Percentiles rank a stretch among this genome's conserved stretches.
These are phyloP conservation scores for Linum trigynum DNA, from an alignment of 345 rosid genomes.

Conservation along the genomic window DNA sequence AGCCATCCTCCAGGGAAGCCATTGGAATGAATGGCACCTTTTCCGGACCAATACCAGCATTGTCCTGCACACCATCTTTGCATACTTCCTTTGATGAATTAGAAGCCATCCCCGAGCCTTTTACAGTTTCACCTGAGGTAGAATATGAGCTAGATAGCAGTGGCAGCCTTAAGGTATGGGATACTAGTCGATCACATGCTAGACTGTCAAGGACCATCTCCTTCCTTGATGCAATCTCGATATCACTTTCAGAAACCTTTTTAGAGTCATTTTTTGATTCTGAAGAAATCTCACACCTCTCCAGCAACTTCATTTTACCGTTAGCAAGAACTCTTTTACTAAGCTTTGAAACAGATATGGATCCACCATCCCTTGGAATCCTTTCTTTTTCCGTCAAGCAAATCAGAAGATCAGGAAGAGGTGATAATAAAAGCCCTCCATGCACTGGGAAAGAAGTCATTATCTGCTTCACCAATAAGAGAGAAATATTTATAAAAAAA, in stretches of 20 bases:
- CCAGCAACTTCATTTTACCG: constrained; percentile 35
- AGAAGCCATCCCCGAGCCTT: constrained; percentile 23
- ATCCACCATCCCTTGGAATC: constrained; percentile 26
- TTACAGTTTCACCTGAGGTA: constrained; percentile 22
- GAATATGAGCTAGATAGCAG: constrained; percentile 44
- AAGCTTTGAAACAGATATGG: constrained; percentile 20
- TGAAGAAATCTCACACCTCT: constrained; percentile 33
- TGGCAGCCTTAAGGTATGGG: constrained; percentile 59
- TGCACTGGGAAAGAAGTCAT: constrained; percentile 64
- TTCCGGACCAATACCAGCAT: constrained; percentile 25
- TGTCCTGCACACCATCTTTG: constrained; percentile 31
- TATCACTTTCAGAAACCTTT: constrained; percentile 26
- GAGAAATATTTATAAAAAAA: constrained; percentile 6
- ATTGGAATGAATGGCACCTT: constrained; percentile 31
- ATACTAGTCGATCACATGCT: constrained; percentile 62
- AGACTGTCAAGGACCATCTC: constrained; percentile 33
- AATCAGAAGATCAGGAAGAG: constrained; percentile 63
- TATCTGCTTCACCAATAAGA: constrained; percentile 43
- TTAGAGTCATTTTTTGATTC: constrained; percentile 27
- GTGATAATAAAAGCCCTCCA: constrained; percentile 53
- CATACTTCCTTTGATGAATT: constrained; percentile 25
- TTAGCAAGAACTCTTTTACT: constrained; percentile 27
- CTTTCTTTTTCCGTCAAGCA: constrained; percentile 37
- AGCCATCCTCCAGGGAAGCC: constrained; percentile 30
- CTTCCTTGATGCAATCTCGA: constrained; percentile 23